A percentile compares a stretch with the other conserved stretches of the same genome.
These are phyloP conservation scores for Entomophthora muscae DNA, from an alignment of 371 early-diverging fungal genomes.

Conservation along the genomic window DNA sequence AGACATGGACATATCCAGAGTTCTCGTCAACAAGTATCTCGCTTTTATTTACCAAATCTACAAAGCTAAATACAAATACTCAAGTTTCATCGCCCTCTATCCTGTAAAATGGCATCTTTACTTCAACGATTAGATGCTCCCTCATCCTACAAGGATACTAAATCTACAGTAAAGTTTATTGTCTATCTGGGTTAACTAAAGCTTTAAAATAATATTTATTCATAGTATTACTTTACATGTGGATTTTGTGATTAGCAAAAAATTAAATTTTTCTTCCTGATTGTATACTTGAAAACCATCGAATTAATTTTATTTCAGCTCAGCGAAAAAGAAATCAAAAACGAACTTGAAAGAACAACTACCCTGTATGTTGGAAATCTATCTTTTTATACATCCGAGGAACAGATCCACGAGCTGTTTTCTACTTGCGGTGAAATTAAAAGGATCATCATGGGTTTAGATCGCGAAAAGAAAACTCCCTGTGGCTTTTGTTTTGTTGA, in stretches of 20 bases:
- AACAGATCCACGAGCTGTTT: constrained; percentile 94
- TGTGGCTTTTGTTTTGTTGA: constrained; percentile 99
- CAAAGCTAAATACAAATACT: too few species aligned
- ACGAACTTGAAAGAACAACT: constrained; percentile 43
- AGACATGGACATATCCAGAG: too few species aligned
- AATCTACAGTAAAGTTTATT: not conserved
- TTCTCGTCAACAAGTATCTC: too few species aligned
- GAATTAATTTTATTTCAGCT: too few species aligned
- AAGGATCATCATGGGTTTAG: constrained; percentile 97
- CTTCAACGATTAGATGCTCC: constrained; percentile 4
- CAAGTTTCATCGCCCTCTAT: too few species aligned
- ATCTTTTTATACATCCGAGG: constrained; percentile 95
- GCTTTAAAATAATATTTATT: too few species aligned
- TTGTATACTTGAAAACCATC: too few species aligned
- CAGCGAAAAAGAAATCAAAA: constrained; percentile 39
- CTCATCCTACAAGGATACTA: constrained; percentile 7
- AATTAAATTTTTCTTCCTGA: too few species aligned
- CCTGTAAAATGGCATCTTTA: constrained; percentile 9
- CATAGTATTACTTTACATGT: too few species aligned
- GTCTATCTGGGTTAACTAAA: too few species aligned
- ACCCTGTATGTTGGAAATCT: constrained; percentile 97
- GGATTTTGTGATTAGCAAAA: too few species aligned
- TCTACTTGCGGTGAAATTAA: constrained; percentile 92
- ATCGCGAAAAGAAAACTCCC: constrained; percentile 81
- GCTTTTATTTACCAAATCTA: too few species aligned